Percentiles rank a stretch among this genome's conserved stretches.
Evolutionary conservation across 371 early-diverging fungal species (phyloP).

Genomic region (Syncephalastrum sp.): DNA sequence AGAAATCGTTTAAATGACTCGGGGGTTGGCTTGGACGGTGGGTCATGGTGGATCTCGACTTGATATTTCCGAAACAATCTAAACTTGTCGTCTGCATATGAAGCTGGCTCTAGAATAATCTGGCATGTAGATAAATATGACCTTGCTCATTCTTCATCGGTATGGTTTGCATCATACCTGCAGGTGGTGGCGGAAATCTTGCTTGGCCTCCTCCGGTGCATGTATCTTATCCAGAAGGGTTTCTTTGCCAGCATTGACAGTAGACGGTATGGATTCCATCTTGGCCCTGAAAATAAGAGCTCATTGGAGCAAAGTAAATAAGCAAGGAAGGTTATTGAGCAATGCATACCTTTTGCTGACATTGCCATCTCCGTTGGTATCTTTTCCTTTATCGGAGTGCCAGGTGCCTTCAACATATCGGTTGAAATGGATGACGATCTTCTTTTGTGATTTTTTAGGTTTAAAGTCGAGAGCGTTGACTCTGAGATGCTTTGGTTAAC

Average conservation of each 20-base stretch:
- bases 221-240: constrained; percentile 10
- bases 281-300: no score
- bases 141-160: not conserved
- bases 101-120: constrained; percentile 62
- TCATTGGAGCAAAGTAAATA: no score
- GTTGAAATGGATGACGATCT: constrained; percentile 62
- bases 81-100: constrained; percentile 72
- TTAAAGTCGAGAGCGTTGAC: constrained; percentile 51
- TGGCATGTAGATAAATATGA: constrained; percentile 9
- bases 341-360: constrained; percentile 14
- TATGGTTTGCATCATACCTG: constrained; percentile 4
- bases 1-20: constrained; percentile 70
- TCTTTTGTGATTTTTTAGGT: constrained; percentile 67
- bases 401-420: constrained; percentile 50
- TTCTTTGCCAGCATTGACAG: constrained; percentile 10
- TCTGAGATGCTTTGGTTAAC: constrained; percentile 21
- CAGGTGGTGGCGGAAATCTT: constrained; percentile 10
- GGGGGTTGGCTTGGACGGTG: constrained; percentile 48
- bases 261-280: constrained; percentile 1
- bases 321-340: no score
- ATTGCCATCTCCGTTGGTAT: constrained; percentile 15
- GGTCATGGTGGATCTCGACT: constrained; percentile 73
- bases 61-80: constrained; percentile 83
- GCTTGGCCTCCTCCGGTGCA: no score
- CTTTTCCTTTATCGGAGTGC: constrained; percentile 6